Conservation (phyloP, 768 basidiomycete species). For the Dioszegia hungarica region DNA sequence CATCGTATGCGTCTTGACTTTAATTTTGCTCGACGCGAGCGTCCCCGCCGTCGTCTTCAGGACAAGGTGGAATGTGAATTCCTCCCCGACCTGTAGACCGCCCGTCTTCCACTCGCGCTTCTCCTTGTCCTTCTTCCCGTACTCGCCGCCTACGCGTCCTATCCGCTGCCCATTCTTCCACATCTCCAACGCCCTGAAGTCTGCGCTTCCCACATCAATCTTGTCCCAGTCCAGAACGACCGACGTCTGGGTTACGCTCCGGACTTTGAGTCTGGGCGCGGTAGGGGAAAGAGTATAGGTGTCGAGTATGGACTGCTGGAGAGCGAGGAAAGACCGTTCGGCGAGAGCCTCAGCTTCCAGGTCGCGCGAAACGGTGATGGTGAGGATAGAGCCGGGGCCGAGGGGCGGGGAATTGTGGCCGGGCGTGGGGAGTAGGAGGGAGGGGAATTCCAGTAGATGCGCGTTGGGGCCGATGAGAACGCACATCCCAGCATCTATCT, state of each 20-base stretch:
- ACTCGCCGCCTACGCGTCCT: conserved; percentile 63
- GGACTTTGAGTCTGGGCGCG: conserved; percentile 73
- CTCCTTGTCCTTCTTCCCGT: conserved; percentile 54
- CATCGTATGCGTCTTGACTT: conserved; percentile 86
- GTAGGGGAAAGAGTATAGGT: conserved; percentile 70
- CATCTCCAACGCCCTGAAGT: conserved; percentile 82
- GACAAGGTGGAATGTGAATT: conserved; percentile 91
- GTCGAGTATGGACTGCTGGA: conserved; percentile 74
- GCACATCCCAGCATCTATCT: conserved; percentile 67
- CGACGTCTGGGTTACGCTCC: conserved; percentile 93
- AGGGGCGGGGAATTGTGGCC: conserved; percentile 60
- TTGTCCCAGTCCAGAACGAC: conserved; percentile 94
- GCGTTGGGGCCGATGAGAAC: conserved; percentile 85
- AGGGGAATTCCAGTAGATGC: conserved; percentile 96
- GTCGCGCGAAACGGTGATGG: conserved; percentile 91
- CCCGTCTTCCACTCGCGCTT: conserved; percentile 45
- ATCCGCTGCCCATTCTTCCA: conserved; percentile 80
- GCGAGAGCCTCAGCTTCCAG: conserved; percentile 73
- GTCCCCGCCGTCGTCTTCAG: conserved; percentile 83
- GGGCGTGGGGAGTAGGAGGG: conserved; percentile 69
- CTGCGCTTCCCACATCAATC: conserved; percentile 76
- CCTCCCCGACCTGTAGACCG: conserved; percentile 52
- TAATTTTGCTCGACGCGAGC: conserved; percentile 75
- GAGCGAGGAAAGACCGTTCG: conserved; percentile 72
- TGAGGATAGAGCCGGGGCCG: conserved; percentile 90